phyloP scores from a whole-genome alignment of 345 rosid genomes.

The Acer campestre region DNA sequence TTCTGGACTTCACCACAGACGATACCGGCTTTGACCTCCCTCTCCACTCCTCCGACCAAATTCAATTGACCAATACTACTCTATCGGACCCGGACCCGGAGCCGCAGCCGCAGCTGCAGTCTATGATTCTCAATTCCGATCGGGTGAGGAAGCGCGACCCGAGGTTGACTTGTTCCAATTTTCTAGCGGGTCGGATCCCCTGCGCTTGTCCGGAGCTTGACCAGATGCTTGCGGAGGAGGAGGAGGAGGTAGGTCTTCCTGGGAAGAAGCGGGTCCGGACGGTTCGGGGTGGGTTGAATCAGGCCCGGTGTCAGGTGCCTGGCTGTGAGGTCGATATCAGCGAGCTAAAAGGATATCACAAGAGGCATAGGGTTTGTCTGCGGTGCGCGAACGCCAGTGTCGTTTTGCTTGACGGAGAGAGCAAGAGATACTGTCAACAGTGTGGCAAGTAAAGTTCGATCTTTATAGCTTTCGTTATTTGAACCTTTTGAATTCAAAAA shows the following conservation, averaged over 20 bases:
- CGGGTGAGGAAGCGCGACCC: conserved; percentile 94
- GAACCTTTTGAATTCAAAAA: background rate
- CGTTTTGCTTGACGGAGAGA: conserved; percentile 67
- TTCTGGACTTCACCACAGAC: conserved; percentile 74
- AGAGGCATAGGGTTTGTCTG: conserved; percentile 85
- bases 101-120: conserved; percentile 25
- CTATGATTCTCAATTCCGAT: conserved; percentile 26
- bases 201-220: conserved; percentile 97
- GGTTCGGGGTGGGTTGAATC: conserved; percentile 35
- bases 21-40: conserved; percentile 48
- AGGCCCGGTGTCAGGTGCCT: conserved; percentile 71
- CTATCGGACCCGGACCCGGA: conserved; percentile 31
- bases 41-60: conserved; percentile 38
- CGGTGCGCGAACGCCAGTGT: conserved; percentile 69
- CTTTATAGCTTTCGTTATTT: background rate
- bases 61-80: conserved; percentile 7
- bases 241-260: conserved; percentile 50
- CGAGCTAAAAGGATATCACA: conserved; percentile 93
- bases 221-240: conserved; percentile 51
- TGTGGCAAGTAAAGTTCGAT: conserved; percentile 78
- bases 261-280: conserved; percentile 63
- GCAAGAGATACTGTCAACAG: conserved; percentile 97
- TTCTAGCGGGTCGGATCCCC: conserved; percentile 76
- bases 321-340: conserved; percentile 83
- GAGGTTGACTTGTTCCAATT: conserved; percentile 78